Conservation (phyloP, 352 stramenopile species). For the Vaucheria bursata region DNA sequence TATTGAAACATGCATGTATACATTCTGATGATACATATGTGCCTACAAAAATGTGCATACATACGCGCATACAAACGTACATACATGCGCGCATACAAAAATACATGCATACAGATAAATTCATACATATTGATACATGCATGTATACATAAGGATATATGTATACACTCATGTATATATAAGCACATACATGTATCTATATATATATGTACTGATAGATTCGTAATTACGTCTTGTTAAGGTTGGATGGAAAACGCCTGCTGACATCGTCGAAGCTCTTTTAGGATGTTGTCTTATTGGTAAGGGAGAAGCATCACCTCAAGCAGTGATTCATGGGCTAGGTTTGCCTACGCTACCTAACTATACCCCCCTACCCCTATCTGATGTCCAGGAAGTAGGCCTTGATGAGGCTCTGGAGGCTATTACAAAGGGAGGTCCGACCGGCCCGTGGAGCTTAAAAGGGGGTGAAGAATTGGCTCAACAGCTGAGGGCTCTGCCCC, state of each 20-base stretch:
- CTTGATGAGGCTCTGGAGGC: neutral
- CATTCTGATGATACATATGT: neutral
- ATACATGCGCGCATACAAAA: neutral
- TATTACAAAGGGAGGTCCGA: neutral
- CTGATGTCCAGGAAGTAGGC: neutral
- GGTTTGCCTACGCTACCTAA: constrained; percentile 8
- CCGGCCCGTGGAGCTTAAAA: neutral
- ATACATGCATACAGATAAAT: neutral
- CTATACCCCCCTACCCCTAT: neutral
- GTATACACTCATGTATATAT: no score
- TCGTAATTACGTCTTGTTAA: neutral
- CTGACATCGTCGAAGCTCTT: constrained; percentile 32
- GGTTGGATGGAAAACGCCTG: constrained; percentile 19
- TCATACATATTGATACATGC: no score
- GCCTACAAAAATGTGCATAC: neutral
- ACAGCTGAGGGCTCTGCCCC: neutral
- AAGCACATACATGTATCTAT: no score
- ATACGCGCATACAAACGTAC: neutral
- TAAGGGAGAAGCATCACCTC: constrained; percentile 2
- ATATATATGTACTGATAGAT: no score
- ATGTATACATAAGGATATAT: no score
- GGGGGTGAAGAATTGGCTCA: neutral
- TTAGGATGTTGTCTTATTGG: constrained; percentile 22
- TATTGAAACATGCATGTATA: neutral
- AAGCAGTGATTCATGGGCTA: constrained; percentile 3